These are phyloP conservation scores for Coniella vitis DNA, from an alignment of 2,329 filamentous ascomycete genomes.

Conservation along the genomic window DNA sequence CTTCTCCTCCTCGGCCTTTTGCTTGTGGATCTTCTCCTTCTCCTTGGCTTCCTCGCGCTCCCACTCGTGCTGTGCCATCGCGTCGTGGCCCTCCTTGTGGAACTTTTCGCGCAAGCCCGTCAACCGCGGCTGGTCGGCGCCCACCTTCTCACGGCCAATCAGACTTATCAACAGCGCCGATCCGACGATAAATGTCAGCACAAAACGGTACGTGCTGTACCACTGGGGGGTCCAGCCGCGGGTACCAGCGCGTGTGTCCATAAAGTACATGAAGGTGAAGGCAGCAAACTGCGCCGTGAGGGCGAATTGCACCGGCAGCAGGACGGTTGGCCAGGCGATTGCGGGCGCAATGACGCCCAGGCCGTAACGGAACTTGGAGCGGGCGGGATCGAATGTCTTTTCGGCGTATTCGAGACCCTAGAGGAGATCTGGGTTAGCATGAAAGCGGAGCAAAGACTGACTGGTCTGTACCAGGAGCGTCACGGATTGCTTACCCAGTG, in stretches of 20 bases:
- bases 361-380: conserved; percentile 75
- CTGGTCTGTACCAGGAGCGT: too few species aligned
- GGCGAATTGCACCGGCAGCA: conserved; percentile 78
- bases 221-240: conserved; percentile 75
- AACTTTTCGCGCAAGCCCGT: conserved; percentile 33
- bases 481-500: conserved; percentile 62
- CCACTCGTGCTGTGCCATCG: conserved; percentile 38
- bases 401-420: conserved; percentile 73
- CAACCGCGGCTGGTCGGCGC: conserved; percentile 29
- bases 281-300: conserved; percentile 79
- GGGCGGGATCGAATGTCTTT: conserved; percentile 51
- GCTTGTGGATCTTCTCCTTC: conserved; percentile 28
- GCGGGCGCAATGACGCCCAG: conserved; percentile 73
- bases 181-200: conserved; percentile 85
- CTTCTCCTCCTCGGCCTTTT: conserved; percentile 34
- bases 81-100: conserved; percentile 24
- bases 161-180: conserved; percentile 72
- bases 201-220: conserved; percentile 87
- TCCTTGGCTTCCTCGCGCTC: conserved; percentile 37
- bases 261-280: conserved; percentile 81
- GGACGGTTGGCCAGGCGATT: conserved; percentile 82
- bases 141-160: conserved; percentile 74
- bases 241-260: conserved; percentile 65
- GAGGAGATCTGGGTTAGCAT: rapidly evolving
- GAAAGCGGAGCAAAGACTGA: too few species aligned